Percentiles rank a stretch among this genome's conserved stretches.
phyloP scores from a whole-genome alignment of 2,329 filamentous ascomycete genomes.

The Fusarium piperis region DNA sequence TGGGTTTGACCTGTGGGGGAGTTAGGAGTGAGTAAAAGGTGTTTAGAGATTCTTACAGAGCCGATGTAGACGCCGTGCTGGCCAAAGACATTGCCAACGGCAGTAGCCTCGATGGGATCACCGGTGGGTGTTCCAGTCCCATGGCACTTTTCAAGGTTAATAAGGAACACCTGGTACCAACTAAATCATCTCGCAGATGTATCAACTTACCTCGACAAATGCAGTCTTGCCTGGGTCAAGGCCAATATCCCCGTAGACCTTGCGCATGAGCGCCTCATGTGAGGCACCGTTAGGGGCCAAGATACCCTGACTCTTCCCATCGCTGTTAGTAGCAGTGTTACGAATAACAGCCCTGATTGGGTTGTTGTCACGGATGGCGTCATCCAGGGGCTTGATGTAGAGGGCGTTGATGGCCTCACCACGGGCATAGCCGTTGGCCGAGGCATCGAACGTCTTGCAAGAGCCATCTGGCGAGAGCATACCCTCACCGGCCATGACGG shows the following conservation, averaged over 20 bases:
- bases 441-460: conserved; percentile 50
- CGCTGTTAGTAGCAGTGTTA: conserved; percentile 47
- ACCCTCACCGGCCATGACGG: conserved; percentile 31
- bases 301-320: conserved; percentile 44
- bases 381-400: conserved; percentile 52
- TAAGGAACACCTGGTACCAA: accelerated
- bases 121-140: neutral
- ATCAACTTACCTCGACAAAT: neutral
- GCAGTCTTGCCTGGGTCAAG: neutral
- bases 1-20: neutral
- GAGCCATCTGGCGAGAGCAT: conserved; percentile 40
- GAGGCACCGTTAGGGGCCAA: neutral
- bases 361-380: conserved; percentile 55
- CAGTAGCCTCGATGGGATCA: neutral
- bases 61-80: neutral
- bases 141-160: neutral
- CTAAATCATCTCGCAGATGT: too few relatives aligned
- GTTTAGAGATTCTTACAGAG: neutral
- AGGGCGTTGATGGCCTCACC: conserved; percentile 52
- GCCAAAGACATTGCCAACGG: neutral
- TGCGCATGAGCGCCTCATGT: neutral
- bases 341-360: conserved; percentile 49
- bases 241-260: neutral
- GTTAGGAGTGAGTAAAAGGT: neutral
- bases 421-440: conserved; percentile 53